Conservation (phyloP, 2,329 filamentous ascomycete genomes). For the Fusarium sp. region DNA sequence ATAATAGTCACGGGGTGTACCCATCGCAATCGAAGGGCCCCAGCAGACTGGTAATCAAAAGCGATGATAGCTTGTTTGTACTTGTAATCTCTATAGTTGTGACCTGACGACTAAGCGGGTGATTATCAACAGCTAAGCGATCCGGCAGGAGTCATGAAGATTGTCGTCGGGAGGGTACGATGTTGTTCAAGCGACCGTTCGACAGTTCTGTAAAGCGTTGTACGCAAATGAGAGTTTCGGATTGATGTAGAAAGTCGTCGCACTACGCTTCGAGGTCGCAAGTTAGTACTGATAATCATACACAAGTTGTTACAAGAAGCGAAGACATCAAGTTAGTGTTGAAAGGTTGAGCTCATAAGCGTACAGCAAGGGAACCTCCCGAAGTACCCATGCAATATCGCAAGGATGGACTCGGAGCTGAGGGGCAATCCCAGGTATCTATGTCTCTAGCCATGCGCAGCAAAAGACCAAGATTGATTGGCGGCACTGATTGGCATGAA, state of each 20-base stretch:
- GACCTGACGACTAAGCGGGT: not conserved
- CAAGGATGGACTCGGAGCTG: conserved; percentile 4
- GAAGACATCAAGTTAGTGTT: not conserved
- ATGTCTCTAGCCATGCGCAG: conserved; percentile 17
- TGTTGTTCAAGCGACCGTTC: not conserved
- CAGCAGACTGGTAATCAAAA: conserved; percentile 13
- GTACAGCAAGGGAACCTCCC: not conserved
- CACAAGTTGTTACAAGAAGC: conserved; percentile 6
- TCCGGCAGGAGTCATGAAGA: conserved; percentile 15
- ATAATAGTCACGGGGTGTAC: conserved; percentile 78
- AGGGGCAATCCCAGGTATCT: conserved; percentile 7
- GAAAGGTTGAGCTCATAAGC: not conserved
- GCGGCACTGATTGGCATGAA: conserved; percentile 23
- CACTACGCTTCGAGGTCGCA: not conserved
- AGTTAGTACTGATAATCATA: conserved; percentile 23
- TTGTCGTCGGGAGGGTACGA: not conserved
- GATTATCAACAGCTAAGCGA: conserved; percentile 4
- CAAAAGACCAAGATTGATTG: conserved; percentile 24
- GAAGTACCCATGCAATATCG: conserved; percentile 1
- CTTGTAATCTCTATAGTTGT: not conserved
- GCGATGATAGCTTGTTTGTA: conserved; percentile 1
- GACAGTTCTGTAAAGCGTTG: not conserved
- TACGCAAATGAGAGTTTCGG: not conserved
- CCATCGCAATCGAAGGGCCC: conserved; percentile 47
- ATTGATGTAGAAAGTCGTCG: not conserved